Evolutionary conservation across 495 filamentous ascomycete genomes (phyloP), one percentile per base, ranked within the genome.

Genomic region (Podospora appendiculata): DNA sequence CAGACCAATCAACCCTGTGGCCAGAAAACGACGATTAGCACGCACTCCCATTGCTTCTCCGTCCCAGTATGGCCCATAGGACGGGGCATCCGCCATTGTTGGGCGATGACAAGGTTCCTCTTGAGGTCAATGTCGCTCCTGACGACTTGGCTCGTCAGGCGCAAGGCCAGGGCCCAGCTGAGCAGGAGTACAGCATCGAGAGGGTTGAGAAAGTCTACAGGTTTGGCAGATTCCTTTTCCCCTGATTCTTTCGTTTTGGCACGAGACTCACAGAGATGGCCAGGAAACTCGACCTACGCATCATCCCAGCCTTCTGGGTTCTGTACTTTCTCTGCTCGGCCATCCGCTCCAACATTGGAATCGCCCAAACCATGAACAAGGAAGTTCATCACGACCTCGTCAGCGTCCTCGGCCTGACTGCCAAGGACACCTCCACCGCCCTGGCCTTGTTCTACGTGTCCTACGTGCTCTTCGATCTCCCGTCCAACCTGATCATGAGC

Each of bases 271-370:
- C 47, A 38, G 4, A 33, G 13, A 51, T 45, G 2, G 25, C 43
- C 9, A 83, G 79, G 52, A 95, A 93, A 65, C 74, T 95, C 50
- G 90, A 95, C 60, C 74, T 74, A 9, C 83, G 90, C 42, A 92
- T 95, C 64, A 86, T 95, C 54, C 88, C 89, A 62, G 88, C 90
- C 38, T 90, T 96, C 67, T 95, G 90, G 90, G 69, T 85, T n/a
- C 76, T 96, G 8, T 96, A 96, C 70, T 95, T 96, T 66, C 77
- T 95, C 52, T 89, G 87, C 75, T 93, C 91, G 1, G 89, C 89
- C 48, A 89, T 95, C 62, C 84, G 89, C 43, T 91, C 88, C 56
- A 95, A 94, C 75, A 85, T 95, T 56, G 88, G 88, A 16, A 78
- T 95, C 56, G 87, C 90, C 32, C 87, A 95, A 66, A 95, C 91